A percentile compares a stretch with the other conserved stretches of the same genome.
Evolutionary conservation across 331 rosid species (phyloP).

Genomic region (Arachis monticola): DNA sequence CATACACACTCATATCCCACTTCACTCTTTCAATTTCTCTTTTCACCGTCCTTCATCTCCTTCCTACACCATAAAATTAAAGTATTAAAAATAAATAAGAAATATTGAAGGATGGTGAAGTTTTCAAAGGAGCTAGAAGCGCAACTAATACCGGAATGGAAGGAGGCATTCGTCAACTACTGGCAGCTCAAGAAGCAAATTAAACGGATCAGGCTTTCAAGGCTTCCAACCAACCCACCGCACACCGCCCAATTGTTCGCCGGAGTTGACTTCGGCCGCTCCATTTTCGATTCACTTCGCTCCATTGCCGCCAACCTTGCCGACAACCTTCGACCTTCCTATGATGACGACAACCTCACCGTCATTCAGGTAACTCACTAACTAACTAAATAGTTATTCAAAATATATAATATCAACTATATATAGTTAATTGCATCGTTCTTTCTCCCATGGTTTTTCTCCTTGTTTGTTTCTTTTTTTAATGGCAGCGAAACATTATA

Average conservation of each 20-base stretch:
- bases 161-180: conserved; percentile 75
- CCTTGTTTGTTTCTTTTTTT: too few relatives aligned
- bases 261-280: conserved; percentile 37
- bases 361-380: conserved; percentile 60
- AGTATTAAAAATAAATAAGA: too few relatives aligned
- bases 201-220: conserved; percentile 66
- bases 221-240: conserved; percentile 37
- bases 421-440: too few relatives aligned
- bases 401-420: too few relatives aligned
- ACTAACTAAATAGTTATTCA: too few relatives aligned
- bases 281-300: conserved; percentile 57
- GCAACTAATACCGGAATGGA: conserved; percentile 93
- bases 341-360: conserved; percentile 25
- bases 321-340: conserved; percentile 23
- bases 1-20: conserved; percentile 6
- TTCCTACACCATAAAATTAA: too few relatives aligned
- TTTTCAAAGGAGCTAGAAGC: conserved; percentile 98
- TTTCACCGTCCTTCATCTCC: too few relatives aligned
- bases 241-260: neutral
- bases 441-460: too few relatives aligned
- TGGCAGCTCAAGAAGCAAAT: conserved; percentile 81
- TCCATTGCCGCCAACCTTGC: neutral
- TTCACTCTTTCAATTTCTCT: conserved; percentile 35
- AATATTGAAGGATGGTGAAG: conserved; percentile 78
- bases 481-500: too few relatives aligned